Base-by-base conservation (phyloP, 192 early-diverging fungal species). In the Entrophospora sp. region DNA sequence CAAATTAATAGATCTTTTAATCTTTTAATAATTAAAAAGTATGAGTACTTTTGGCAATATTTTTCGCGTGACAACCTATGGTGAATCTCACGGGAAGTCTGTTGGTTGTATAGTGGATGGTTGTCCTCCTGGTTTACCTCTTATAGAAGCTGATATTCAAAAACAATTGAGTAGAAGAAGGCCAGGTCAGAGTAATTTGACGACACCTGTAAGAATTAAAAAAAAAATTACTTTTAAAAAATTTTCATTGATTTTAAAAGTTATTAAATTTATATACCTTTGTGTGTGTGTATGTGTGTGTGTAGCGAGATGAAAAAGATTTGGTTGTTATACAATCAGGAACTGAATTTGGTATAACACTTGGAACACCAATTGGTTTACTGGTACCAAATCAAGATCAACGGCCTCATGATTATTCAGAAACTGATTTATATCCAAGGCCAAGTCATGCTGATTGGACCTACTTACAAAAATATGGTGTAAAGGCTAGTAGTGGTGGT, bases 381-480 rank as follows among this genome's bases (percentile, higher is more conserved):
- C 86, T 82, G 14, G 94, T 98, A 14, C 83, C 85, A 30, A 98
- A 98, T 80, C 81, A 89, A 71, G 96, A 98, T 82, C 96, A 98
- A 66, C 81, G 94, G 20, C 96, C 96, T 12, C 84, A 87, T 57
- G 96, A 98, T 72, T 98, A 98, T 73, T 83, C 87, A 32, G 94
- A 98, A 70, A 97, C 91, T 65, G 93, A 96, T 74, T 74, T 89
- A 32, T 98, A 89, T 73, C 96, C 96, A 57, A 85, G 96, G 6
- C 96, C 96, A 22, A 91, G 89, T 24, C 96, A 98, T 60, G 96
- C 96, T 24, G 96, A 98, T 75, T 98, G 80, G 74, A 98, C 96
- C 18, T 98, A 98, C 65, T 69, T 98, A 69, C 73, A 90, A 69
- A 98, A 98, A 72, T 98, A 98, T 68, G 91, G 90, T 61, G 72